Evolutionary conservation across 768 basidiomycete genomes (phyloP), one percentile per base, ranked within the genome.

Genomic region (Lactifluus piperatus): DNA sequence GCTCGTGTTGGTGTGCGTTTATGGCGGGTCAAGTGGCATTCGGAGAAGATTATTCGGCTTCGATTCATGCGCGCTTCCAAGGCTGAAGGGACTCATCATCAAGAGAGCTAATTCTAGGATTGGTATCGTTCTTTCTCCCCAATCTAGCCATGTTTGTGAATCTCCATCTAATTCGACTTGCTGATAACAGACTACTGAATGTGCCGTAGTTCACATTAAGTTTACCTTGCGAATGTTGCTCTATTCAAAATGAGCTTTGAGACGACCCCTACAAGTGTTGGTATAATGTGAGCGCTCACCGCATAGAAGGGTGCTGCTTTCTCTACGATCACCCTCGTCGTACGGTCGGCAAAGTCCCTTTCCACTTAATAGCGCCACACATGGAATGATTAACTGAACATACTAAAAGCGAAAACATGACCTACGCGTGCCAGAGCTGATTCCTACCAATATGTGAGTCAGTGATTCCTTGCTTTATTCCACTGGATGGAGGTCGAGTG

Each of bases 281-380:
- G 10, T 6, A 20, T n/a, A 24, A 27, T 14, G 0, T 7, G 6
- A 9, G 10, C 37, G 50, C 58, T 10, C 37, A 60, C 58, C 26
- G 43, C 48, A 29, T 60, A 55, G n/a, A 60, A 55, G 2, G 58
- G 54, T 13, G 53, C 58, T 5, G 58, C 26, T 16, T 55, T 60
- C 27, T 60, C 58, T 20, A 26, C 27, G 22, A 60, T 55, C 8
- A 55, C 58, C 18, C 53, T 44, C 26, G 41, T 45, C 24, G 58
- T 60, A 51, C 58, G 58, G 32, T 60, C 48, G 7, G 58, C 58
- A 55, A 60, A 60, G 7, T 55, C 58, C 53, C 34, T 36, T 20
- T 55, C 49, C 41, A 60, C 58, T 60, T 20, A n/a, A 13, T n/a
- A 43, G 26, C 34, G 14, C 8, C 39, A 6, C 18, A 32, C n/a